Percentiles rank a stretch among this genome's conserved stretches.
These are phyloP conservation scores for Fraxinus paxiana DNA, from an alignment of 305 asterid species.

Conservation along the genomic window DNA sequence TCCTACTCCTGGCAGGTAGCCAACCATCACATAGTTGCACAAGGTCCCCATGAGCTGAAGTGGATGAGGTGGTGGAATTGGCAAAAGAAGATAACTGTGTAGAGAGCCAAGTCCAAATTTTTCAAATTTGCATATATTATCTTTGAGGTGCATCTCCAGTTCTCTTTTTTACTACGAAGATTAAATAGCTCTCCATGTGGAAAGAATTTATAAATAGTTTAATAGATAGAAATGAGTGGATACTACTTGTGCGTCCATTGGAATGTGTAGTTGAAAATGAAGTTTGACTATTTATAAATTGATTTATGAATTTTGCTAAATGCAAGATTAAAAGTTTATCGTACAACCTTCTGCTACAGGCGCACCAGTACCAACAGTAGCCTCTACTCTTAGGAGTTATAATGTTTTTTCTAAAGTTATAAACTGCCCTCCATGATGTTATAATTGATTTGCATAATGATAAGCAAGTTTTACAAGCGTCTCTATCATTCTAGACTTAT, in stretches of 20 bases:
- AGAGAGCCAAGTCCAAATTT: background rate
- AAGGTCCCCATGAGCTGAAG: background rate
- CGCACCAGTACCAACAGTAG: background rate
- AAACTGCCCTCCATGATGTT: background rate
- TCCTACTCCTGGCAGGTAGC: background rate
- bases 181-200: background rate
- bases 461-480: background rate
- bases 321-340: background rate
- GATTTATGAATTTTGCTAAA: background rate
- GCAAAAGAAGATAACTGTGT: background rate
- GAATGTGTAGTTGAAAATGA: background rate
- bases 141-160: background rate
- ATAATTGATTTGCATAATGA: background rate
- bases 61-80: background rate
- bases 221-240: background rate
- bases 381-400: background rate
- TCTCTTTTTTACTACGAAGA: background rate
- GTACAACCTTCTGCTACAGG: background rate
- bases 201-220: background rate
- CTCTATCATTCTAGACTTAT: slow-evolving; percentile 1
- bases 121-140: background rate
- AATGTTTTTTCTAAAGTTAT: background rate
- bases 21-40: background rate
- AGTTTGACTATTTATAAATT: background rate
- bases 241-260: background rate